Evolutionary conservation across 176 grass and related monocot genomes (phyloP).

Genomic region (Aegilops bicornis): DNA sequence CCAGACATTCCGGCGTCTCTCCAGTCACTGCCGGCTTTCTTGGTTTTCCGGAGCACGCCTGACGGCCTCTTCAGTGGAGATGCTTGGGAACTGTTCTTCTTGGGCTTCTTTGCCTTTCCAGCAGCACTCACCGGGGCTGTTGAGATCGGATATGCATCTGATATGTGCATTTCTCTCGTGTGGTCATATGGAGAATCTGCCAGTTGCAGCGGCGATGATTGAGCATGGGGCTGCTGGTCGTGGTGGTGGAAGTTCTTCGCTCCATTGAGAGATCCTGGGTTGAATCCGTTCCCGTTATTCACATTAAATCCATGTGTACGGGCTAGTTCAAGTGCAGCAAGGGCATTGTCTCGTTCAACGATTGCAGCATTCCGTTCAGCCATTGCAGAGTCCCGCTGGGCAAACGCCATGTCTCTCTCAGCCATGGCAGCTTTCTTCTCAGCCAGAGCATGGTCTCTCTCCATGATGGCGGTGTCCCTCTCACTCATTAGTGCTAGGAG

Average conservation of each 20-base stretch:
- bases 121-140: conserved; percentile 29
- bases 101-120: conserved; percentile 65
- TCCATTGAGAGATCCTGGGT: conserved; percentile 43
- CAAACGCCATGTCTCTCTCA: conserved; percentile 75
- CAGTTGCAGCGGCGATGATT: conserved; percentile 61
- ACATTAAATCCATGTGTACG: conserved; percentile 54
- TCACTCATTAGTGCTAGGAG: conserved; percentile 67
- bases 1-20: conserved; percentile 27
- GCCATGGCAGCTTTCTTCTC: conserved; percentile 84
- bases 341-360: conserved; percentile 78
- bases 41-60: conserved; percentile 61
- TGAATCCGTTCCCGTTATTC: conserved; percentile 38
- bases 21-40: conserved; percentile 48
- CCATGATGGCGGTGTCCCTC: conserved; percentile 74
- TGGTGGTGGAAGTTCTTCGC: conserved; percentile 51
- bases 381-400: conserved; percentile 78
- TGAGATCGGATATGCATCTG: conserved; percentile 76
- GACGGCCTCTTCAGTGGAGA: conserved; percentile 57
- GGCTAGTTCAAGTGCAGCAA: conserved; percentile 62
- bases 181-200: conserved; percentile 87
- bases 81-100: conserved; percentile 53
- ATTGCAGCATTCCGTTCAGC: conserved; percentile 70
- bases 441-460: conserved; percentile 76
- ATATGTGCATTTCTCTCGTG: conserved; percentile 71
- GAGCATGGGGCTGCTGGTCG: conserved; percentile 56